A percentile compares a stretch with the other conserved stretches of the same genome.
Conservation (phyloP, 495 filamentous ascomycete genomes). For the Lophiostoma macrostomum region DNA sequence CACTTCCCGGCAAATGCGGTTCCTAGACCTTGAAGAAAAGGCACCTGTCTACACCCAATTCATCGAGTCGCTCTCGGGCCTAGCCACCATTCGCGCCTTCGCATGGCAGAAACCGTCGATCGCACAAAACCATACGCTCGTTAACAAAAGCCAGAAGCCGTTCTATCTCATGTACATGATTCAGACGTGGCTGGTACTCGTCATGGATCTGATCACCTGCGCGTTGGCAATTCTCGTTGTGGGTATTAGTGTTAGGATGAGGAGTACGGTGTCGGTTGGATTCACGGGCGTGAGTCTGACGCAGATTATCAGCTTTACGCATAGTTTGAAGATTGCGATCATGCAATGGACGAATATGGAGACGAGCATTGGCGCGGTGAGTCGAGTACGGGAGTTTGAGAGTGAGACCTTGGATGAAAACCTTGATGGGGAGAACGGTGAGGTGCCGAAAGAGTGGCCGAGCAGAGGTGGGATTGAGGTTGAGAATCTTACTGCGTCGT, state of each 20-base stretch:
- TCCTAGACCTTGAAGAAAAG: slow-evolving; percentile 57
- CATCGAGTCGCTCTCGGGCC: slow-evolving; percentile 43
- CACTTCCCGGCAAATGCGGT: slow-evolving; percentile 55
- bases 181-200: slow-evolving; percentile 47
- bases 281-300: slow-evolving; percentile 44
- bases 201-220: slow-evolving; percentile 44
- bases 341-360: slow-evolving; percentile 49
- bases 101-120: slow-evolving; percentile 35
- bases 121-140: slow-evolving; percentile 23
- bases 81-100: slow-evolving; percentile 47
- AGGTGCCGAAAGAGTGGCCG: slow-evolving; percentile 12
- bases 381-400: slow-evolving; percentile 46
- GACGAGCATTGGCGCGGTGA: slow-evolving; percentile 51
- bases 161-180: slow-evolving; percentile 48
- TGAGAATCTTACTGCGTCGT: slow-evolving; percentile 11
- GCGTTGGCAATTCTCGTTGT: slow-evolving; percentile 40
- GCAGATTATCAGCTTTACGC: slow-evolving; percentile 42
- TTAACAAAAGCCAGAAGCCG: slow-evolving; percentile 45
- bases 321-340: slow-evolving; percentile 39
- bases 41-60: slow-evolving; percentile 47
- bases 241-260: slow-evolving; percentile 32
- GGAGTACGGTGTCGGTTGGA: slow-evolving; percentile 30
- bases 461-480: slow-evolving; percentile 10
- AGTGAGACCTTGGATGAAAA: too few species aligned
- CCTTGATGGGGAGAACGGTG: slow-evolving; percentile 36